These are phyloP conservation scores for Magnusiomyces paraingens DNA, from an alignment of 1,139 yeast species.

Conservation along the genomic window DNA sequence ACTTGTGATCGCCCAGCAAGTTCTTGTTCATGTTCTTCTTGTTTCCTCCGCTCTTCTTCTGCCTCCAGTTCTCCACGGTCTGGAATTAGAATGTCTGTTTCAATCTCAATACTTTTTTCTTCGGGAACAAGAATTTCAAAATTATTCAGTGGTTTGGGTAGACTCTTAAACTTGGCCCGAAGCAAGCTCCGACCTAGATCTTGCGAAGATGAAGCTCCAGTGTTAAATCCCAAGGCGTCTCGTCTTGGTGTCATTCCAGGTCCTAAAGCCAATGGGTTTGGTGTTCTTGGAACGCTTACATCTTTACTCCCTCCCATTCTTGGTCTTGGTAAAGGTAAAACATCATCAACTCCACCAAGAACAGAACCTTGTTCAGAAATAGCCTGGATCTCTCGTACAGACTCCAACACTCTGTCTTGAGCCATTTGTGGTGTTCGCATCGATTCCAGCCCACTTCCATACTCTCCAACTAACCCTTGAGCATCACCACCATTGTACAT, in stretches of 20 bases:
- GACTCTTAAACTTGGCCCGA: slow-evolving; percentile 33
- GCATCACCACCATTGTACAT: slow-evolving; percentile 20
- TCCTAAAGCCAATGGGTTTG: slow-evolving; percentile 20
- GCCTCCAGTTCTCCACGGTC: slow-evolving; percentile 38
- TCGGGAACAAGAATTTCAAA: slow-evolving; percentile 45
- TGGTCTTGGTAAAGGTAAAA: slow-evolving; percentile 8
- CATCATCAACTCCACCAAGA: slow-evolving; percentile 22
- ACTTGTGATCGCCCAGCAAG: slow-evolving; percentile 43
- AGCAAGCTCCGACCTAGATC: slow-evolving; percentile 22
- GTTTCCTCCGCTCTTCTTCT: slow-evolving; percentile 22
- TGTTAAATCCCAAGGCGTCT: slow-evolving; percentile 24
- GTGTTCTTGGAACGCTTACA: slow-evolving; percentile 15
- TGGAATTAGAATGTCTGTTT: slow-evolving; percentile 19
- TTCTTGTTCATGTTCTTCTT: slow-evolving; percentile 25
- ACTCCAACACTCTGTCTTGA: slow-evolving; percentile 26
- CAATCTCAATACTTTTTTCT: slow-evolving; percentile 24
- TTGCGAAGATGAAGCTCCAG: slow-evolving; percentile 7
- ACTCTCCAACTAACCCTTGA: slow-evolving; percentile 21
- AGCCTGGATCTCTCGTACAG: slow-evolving; percentile 27
- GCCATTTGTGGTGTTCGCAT: slow-evolving; percentile 18
- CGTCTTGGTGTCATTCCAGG: slow-evolving; percentile 18
- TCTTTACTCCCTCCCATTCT: no score
- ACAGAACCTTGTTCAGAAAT: slow-evolving; percentile 29
- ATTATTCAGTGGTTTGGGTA: slow-evolving; percentile 55
- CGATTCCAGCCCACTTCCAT: slow-evolving; percentile 13